These are phyloP conservation scores for Sporothrix inflata DNA, from an alignment of 2,329 filamentous ascomycete genomes.

Conservation along the genomic window DNA sequence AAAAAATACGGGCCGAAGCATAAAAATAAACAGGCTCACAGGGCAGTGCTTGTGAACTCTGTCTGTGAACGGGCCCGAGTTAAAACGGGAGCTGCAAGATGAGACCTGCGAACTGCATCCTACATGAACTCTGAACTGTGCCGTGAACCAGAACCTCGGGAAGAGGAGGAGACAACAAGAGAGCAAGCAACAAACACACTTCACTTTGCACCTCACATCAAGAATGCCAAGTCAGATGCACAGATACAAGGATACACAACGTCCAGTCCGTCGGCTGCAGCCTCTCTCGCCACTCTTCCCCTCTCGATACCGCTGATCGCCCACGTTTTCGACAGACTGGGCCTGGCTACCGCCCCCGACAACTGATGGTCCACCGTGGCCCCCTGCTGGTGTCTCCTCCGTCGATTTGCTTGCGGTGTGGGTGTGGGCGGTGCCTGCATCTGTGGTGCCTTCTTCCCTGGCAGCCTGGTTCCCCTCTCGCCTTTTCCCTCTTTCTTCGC, in stretches of 20 bases:
- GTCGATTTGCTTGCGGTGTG: background rate
- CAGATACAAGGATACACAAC: too few species aligned
- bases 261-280: background rate
- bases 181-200: too few species aligned
- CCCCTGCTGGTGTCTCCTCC: background rate
- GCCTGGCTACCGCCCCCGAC: background rate
- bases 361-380: background rate
- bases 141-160: background rate
- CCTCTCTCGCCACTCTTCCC: background rate
- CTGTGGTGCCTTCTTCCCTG: background rate
- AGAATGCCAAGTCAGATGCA: constrained; percentile 5
- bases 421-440: constrained; percentile 3
- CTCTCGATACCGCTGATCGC: constrained; percentile 1
- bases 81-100: too few species aligned
- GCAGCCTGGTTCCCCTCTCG: too few species aligned
- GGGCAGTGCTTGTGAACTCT: background rate
- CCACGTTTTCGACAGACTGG: background rate
- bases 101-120: too few species aligned
- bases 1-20: background rate
- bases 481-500: background rate
- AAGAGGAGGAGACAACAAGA: background rate
- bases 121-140: background rate
- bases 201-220: background rate
- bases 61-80: background rate
- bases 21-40: constrained; percentile 5